Evolutionary conservation across 257 asterid genomes (phyloP), one percentile per base, ranked within the genome.

Genomic region (Fraxinus anomala): DNA sequence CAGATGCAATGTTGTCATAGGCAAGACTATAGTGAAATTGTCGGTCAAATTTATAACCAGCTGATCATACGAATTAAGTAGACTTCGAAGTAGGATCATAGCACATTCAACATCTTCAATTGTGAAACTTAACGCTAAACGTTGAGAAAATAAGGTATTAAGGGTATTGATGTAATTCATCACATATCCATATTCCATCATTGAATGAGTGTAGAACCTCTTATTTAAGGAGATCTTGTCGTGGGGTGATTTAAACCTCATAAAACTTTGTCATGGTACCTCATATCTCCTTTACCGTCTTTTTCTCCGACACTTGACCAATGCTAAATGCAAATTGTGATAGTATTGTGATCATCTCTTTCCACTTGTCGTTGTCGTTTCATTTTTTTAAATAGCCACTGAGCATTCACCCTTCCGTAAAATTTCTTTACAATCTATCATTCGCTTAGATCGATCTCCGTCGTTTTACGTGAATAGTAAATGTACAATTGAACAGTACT

Each of bases 151-250:
- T 30, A 68, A 17, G 26, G 63, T 42, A 44, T 44, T 72, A 9
- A 5, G 49, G 4, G 61, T 72, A 5, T 24, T 26, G 28, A 26
- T 26, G 28, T 26, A 26, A 26, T 26, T 26, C 28, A 26, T 26
- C 28, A 26, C 28, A 7, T 72, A 61, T n/a, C 39, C 12, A 3
- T 16, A 65, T 26, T 33, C 37, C 47, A 1, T 3, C 61, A 75
- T 75, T 17, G 61, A 30, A 75, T 47, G 68, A 26, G 68, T 24
- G 42, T 75, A 75, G 2, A 61, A 34, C n/a, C 59, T 75, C 21
- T 5, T 75, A 36, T 75, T 51, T 37, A 40, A 40, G 4, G 33
- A 31, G 33, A 31, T 31, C 33, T 31, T 31, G 33, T 71, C 17
- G 0, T 6, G 59, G 19, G 3, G 4, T 31, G 61, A 71, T 17